phyloP scores from a whole-genome alignment of 306 rosid species.

The Malus asiatica region DNA sequence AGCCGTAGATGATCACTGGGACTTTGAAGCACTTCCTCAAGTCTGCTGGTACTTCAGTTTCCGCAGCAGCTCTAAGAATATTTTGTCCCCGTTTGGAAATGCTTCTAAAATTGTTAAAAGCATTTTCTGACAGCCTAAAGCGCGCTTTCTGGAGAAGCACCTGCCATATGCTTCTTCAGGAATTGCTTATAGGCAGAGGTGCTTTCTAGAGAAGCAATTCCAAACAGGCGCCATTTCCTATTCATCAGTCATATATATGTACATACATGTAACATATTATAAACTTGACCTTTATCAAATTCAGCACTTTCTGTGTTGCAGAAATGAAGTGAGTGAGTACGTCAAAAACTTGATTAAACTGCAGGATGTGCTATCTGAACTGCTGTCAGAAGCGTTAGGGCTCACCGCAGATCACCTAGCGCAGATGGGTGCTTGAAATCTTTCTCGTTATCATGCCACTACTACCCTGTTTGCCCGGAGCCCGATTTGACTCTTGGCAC shows the following conservation, averaged over 20 bases:
- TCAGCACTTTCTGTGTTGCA: background rate
- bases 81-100: background rate
- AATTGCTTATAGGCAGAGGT: too few species aligned
- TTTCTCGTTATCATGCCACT: slow-evolving; percentile 33
- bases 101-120: too few species aligned
- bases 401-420: slow-evolving; percentile 21
- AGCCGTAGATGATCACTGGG: background rate
- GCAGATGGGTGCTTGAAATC: slow-evolving; percentile 21
- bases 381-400: slow-evolving; percentile 17
- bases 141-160: too few species aligned
- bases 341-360: background rate
- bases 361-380: background rate
- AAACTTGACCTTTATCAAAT: background rate
- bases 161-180: too few species aligned
- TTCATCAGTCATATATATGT: background rate
- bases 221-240: too few species aligned
- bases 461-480: slow-evolving; percentile 51
- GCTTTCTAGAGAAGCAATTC: too few species aligned
- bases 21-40: background rate
- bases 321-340: background rate
- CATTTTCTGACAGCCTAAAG: too few species aligned
- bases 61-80: background rate
- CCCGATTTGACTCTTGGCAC: slow-evolving; percentile 34
- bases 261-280: background rate
- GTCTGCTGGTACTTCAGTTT: background rate